phyloP scores from a whole-genome alignment of 2,329 filamentous ascomycete species.

The Lecanoromycetidae sp. region DNA sequence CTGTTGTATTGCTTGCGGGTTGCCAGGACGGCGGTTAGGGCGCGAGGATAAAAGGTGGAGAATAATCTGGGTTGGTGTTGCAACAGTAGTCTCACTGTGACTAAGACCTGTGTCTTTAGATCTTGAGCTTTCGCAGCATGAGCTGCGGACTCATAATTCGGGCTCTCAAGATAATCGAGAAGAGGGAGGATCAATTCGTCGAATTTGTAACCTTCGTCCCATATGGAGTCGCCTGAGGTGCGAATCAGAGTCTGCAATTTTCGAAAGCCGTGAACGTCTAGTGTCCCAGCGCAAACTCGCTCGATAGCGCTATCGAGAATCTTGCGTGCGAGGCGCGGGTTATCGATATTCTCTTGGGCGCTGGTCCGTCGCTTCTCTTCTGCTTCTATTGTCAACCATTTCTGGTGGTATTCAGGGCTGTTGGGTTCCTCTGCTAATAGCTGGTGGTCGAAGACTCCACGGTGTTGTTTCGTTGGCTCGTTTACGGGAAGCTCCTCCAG shows the following conservation, averaged over 20 bases:
- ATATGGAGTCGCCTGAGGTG: constrained; percentile 26
- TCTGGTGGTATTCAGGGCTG: constrained; percentile 17
- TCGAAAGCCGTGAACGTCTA: constrained; percentile 32
- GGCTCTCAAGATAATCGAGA: constrained; percentile 27
- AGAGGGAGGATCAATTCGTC: constrained; percentile 29
- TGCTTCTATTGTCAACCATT: constrained; percentile 26
- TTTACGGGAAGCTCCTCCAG: constrained; percentile 31
- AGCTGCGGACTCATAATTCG: constrained; percentile 23
- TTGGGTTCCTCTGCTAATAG: constrained; percentile 14
- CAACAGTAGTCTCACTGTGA: constrained; percentile 31
- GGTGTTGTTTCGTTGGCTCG: constrained; percentile 24
- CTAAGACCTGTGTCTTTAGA: constrained; percentile 32
- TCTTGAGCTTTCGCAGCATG: constrained; percentile 22
- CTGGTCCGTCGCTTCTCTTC: constrained; percentile 23
- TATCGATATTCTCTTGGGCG: constrained; percentile 11
- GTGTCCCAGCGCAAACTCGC: constrained; percentile 26
- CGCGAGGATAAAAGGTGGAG: constrained; percentile 25
- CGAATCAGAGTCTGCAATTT: constrained; percentile 32
- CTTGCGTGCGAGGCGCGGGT: constrained; percentile 27
- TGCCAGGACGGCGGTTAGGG: constrained; percentile 28
- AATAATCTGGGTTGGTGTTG: constrained; percentile 27
- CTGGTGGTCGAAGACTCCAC: constrained; percentile 13
- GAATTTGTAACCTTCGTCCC: constrained; percentile 27
- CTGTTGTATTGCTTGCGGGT: constrained; percentile 29
- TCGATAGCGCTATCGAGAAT: constrained; percentile 30